phyloP scores from a whole-genome alignment of 139 green algal species.

The Ettlia oleoabundans region DNA sequence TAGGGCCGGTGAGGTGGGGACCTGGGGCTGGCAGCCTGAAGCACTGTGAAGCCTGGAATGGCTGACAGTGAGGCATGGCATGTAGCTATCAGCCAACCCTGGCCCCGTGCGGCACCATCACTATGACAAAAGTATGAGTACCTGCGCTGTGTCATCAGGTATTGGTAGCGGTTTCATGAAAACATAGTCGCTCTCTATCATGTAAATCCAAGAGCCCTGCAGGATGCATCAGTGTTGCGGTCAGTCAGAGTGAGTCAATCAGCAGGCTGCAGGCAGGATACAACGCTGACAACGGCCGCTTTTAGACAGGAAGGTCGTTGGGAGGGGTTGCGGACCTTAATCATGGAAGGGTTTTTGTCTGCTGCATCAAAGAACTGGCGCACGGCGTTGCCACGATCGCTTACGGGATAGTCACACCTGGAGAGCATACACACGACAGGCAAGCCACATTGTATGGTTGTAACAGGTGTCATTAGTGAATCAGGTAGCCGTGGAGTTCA shows the following conservation, averaged over 20 bases:
- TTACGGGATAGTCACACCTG: constrained; percentile 81
- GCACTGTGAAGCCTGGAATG: no score
- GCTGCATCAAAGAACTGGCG: constrained; percentile 70
- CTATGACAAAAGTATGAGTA: no score
- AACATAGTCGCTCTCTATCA: constrained; percentile 85
- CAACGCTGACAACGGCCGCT: no score
- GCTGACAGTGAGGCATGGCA: no score
- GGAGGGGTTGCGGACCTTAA: constrained; percentile 54
- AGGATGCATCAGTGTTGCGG: not conserved
- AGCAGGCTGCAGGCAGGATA: no score
- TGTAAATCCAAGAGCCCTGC: constrained; percentile 71
- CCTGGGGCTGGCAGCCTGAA: no score
- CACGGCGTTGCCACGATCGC: constrained; percentile 80
- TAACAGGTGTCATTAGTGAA: no score
- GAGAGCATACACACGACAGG: not conserved
- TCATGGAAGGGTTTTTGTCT: constrained; percentile 50
- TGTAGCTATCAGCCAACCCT: not conserved
- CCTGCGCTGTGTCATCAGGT: constrained; percentile 20
- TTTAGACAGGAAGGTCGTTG: no score
- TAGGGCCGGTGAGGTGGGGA: no score
- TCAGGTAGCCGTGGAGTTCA: no score
- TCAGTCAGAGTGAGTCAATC: no score
- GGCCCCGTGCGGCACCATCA: no score
- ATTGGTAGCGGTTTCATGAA: constrained; percentile 70
- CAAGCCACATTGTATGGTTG: not conserved